phyloP scores from a whole-genome alignment of 768 basidiomycete species.

The Boletus tomentosulus region DNA sequence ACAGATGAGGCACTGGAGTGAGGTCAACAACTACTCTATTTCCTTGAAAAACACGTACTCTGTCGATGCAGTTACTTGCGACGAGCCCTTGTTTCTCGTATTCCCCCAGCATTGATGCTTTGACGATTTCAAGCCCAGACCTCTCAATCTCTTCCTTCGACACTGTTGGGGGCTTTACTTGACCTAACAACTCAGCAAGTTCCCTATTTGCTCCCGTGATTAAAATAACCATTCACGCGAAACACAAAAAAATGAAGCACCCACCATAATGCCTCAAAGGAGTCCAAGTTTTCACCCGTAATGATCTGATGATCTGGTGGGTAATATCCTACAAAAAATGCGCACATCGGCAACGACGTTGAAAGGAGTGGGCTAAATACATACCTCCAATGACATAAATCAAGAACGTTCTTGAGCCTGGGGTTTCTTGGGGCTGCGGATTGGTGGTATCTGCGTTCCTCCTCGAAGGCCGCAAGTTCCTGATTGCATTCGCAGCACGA shows the following conservation, averaged over 20 bases:
- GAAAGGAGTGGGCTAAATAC: slow-evolving; percentile 12
- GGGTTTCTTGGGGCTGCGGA: slow-evolving; percentile 22
- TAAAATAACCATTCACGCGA: not conserved
- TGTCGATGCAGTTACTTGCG: slow-evolving; percentile 73
- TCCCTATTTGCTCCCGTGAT: slow-evolving; percentile 43
- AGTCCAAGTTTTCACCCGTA: slow-evolving; percentile 72
- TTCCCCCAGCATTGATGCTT: slow-evolving; percentile 42
- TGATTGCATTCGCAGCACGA: slow-evolving; percentile 59
- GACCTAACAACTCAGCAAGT: slow-evolving; percentile 78
- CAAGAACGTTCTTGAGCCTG: slow-evolving; percentile 60
- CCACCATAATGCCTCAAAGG: slow-evolving; percentile 75
- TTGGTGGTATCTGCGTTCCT: slow-evolving; percentile 18
- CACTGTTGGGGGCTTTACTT: slow-evolving; percentile 78
- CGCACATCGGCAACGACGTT: slow-evolving; percentile 2
- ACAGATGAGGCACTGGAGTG: slow-evolving; percentile 72
- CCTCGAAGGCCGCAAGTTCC: slow-evolving; percentile 46
- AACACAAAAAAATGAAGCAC: slow-evolving; percentile 23
- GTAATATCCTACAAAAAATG: slow-evolving; percentile 66
- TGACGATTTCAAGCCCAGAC: slow-evolving; percentile 75
- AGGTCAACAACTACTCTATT: not conserved
- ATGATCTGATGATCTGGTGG: slow-evolving; percentile 87
- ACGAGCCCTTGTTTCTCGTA: slow-evolving; percentile 63
- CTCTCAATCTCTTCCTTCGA: slow-evolving; percentile 82
- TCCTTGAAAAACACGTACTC: slow-evolving; percentile 42
- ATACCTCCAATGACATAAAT: slow-evolving; percentile 86